Base-by-base conservation (phyloP, 768 basidiomycete genomes). In the Trametes cubensis region DNA sequence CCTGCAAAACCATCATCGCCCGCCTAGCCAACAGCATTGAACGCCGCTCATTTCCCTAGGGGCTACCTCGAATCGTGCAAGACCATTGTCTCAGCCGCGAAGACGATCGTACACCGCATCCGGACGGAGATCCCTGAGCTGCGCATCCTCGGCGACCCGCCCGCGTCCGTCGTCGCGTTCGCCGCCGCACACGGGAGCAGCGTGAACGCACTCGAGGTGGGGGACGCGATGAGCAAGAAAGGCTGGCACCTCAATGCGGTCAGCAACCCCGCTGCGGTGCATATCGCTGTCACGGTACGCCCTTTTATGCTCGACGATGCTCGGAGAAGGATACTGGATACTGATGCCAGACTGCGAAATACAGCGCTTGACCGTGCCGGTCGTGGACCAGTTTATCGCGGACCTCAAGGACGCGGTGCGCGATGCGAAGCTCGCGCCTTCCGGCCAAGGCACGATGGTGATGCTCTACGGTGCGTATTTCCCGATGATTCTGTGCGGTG, bases 221-320 rank as follows among this genome's bases (percentile, higher is more conserved):
- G 96, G 0, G 96, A 97, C 75, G 80, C 77, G 61, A 95, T 98
- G 94, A 76, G 83, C 26, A 83, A 86, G 72, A 79, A 81, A 42
- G 97, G 95, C 2, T 98, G 95, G 94, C 92, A 96, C 76, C 70
- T 99, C 65, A 98, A 94, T 70, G 95, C 87, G 15, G 73, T 99
- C 59, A 83, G 79, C 45, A 80, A 84, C 11, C 94, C 95, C 1
- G 79, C 90, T 13, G 94, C 89, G 10, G 81, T 98, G 45, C 97
- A 99, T 75, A 92, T 98, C 66, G 95, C 95, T 39, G 90, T 89
- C 75, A 99, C 96, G 68, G 94, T 96, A 69, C 68, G 90, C 67
- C 14, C 30, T 30, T 21, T 54, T 34, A 18, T 4, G n/a, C 40
- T 28, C 28, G 41, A 13, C 30, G 34, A 4, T 40, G 40, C 42